Evolutionary conservation across 1,284 basidiomycete genomes (phyloP), one percentile per base, ranked within the genome.

Genomic region (Schizophyllum amplum): DNA sequence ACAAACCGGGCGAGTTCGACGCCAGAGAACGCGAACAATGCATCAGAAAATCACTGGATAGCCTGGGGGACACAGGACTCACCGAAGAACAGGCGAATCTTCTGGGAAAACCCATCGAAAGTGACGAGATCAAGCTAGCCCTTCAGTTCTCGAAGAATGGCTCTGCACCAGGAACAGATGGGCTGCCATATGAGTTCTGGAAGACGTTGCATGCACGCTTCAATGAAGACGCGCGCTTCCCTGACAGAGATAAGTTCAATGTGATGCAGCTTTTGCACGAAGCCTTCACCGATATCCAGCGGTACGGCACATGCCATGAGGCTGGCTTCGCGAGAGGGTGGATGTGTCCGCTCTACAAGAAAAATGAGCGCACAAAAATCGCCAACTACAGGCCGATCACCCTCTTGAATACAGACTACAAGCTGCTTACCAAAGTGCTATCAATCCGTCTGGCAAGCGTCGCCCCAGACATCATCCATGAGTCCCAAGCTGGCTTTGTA

Each of bases 351-450:
- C 33, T 57, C 23, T 60, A 60, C n/a, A 60, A 60, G 17, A 60
- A 57, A 26, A 52, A 52, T 6, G 59, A 60, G 24, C 42, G 51
- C 0, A 22, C 53, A 1, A 15, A 52, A 5, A 50, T 60, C 2
- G 47, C 26, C 22, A 57, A 57, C 20, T 57, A 57, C 21, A 20
- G 56, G 6, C 56, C 56, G 2, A 57, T 57, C 1, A 54, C 56
- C 1, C 46, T 57, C 17, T 48, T 59, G 4, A 60, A 60, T 13
- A 53, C 56, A 5, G 59, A 60, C 56, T 60, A 60, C 33, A 60
- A 60, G 47, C 33, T 60, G 9, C 20, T 59, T 20, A 60, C 59
- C 6, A 60, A 57, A 22, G 49, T 52, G 5, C 27, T 55, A 17
- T 42, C 56, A 3, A 25, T 55, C n/a, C 24, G 54, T 23, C 42